Base-by-base conservation (phyloP, 1,139 yeast genomes). In the Candida pseudocylindracea region DNA sequence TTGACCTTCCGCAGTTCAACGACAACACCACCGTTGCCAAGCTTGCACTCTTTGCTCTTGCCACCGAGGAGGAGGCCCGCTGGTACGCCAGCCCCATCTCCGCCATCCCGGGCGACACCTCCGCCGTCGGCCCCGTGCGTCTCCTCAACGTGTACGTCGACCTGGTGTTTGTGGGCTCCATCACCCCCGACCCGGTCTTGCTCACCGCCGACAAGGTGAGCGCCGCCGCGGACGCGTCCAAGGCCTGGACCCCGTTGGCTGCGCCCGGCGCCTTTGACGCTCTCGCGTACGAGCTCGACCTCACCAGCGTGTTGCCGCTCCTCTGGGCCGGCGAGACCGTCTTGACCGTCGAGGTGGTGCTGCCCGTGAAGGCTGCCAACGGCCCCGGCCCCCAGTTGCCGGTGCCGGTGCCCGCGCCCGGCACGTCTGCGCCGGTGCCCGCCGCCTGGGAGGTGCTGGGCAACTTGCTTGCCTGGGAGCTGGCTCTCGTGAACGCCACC, bases 281-380 rank as follows among this genome's bases (percentile, higher is more conserved):
- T 3, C 42, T 48, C 32, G 36, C 42, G 13, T 51, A 49, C 36
- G 71, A 67, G 36, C 45, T 79, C 32, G 92, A 79, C 41, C 44
- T 80, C 34, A 67, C 83, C 7, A 68, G 78, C 0, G 59, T 70
- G 38, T 51, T 79, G 36, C 88, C 91, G 2, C 45, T 52, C 29
- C 49, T 78, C 28, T 72, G 81, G 79, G 50, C 51, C 29, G 40
- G 38, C n/a, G 42, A 34, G 26, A 39, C 44, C 27, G 37, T 40
- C 13, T 39, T 50, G 28, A 43, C 38, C 29, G 35, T 50, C 29
- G 45, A 41, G 32, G 46, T 48, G 20, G 45, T 43, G 29, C 42
- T 50, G 20, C 51, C 45, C 25, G 39, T 42, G 26, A 43, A 40
- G 24, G 36, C 37, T 11, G 36, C 42, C 12, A 28, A 27, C 20